Base-by-base conservation (phyloP, 73 alveolate species). In the Symbiodinium pilosum region DNA sequence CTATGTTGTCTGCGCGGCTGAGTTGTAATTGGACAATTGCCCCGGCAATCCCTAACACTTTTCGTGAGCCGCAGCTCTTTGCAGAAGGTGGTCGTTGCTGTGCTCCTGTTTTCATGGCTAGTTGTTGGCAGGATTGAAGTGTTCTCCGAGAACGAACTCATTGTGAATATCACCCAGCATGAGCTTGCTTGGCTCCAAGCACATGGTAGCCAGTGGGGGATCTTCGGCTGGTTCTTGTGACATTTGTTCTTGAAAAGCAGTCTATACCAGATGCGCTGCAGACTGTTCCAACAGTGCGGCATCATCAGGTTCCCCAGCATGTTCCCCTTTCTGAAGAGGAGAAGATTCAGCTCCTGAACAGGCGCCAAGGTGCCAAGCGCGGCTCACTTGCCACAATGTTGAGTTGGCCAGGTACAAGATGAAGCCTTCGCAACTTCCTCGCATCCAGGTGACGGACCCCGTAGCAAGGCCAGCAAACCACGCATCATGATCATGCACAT, bases 141-240 rank as follows among this genome's bases (percentile, higher is more conserved):
- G 64, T 99, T 99, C 98, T 94, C 95, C 36, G 99, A 99, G 94
- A 99, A 99, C 75, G 99, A 99, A 92, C 99, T 99, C 47, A 98
- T 99, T 51, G 99, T 99, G 32, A 99, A 99, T 99, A 99, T 99
- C 91, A 99, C 99, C 26, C 99, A 99, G 98, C 99, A 99, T 86
- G 99, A 99, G 99, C 99, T 99, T 83, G 97, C 83, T 38, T 18
- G 41, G 21, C 36, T 26, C 77, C 77, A 64, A 64, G 77, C 11
- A 28, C 71, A 64, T 5, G 77, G 41, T 12, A 24, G 36, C 16
- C 71, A 6, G 71, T 3, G 71, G 71, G 26, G 26, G 71, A 21
- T 21, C 21, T 64, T 64, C 77, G 32, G 75, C 32, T 51, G 68
- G n/a, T n/a, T n/a, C n/a, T n/a, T n/a, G n/a, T n/a, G n/a, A n/a